Evolutionary conservation across 345 rosid species (phyloP).

Genomic region (Brassica rapa): DNA sequence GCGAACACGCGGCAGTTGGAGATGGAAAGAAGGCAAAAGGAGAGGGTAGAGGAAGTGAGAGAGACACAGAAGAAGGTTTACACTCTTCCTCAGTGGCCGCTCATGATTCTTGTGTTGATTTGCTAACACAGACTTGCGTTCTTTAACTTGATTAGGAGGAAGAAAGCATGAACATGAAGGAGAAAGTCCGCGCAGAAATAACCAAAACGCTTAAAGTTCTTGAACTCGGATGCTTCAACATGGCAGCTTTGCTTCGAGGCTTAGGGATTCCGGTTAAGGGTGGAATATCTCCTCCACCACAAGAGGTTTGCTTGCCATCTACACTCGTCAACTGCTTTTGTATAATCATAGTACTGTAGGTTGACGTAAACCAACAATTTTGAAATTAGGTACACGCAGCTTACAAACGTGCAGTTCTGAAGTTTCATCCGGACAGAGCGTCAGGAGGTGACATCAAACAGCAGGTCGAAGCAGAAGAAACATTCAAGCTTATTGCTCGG

Average conservation of each 20-base stretch:
- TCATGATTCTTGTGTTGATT: constrained; percentile 13
- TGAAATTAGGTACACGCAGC: constrained; percentile 70
- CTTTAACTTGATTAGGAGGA: constrained; percentile 54
- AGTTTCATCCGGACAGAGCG: constrained; percentile 83
- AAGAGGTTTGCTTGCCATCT: constrained; percentile 61
- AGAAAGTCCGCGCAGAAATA: constrained; percentile 58
- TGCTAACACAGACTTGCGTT: constrained; percentile 10
- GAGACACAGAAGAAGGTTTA: constrained; percentile 81
- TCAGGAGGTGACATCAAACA: constrained; percentile 65
- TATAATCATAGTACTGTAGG: not conserved
- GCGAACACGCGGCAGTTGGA: constrained; percentile 62
- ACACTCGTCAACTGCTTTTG: not conserved
- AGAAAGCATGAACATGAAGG: constrained; percentile 76
- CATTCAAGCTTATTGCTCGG: constrained; percentile 81
- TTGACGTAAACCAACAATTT: not conserved
- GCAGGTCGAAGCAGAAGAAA: constrained; percentile 91
- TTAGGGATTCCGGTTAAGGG: constrained; percentile 67
- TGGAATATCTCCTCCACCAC: constrained; percentile 51
- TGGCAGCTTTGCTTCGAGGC: constrained; percentile 79
- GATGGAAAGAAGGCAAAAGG: constrained; percentile 84
- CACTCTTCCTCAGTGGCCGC: not conserved
- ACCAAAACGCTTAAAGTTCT: constrained; percentile 60
- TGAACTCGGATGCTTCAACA: constrained; percentile 58
- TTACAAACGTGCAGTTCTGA: constrained; percentile 69
- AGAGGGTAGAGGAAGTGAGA: constrained; percentile 84